Evolutionary conservation across 257 asterid species (phyloP).

Genomic region (Striga asiatica): DNA sequence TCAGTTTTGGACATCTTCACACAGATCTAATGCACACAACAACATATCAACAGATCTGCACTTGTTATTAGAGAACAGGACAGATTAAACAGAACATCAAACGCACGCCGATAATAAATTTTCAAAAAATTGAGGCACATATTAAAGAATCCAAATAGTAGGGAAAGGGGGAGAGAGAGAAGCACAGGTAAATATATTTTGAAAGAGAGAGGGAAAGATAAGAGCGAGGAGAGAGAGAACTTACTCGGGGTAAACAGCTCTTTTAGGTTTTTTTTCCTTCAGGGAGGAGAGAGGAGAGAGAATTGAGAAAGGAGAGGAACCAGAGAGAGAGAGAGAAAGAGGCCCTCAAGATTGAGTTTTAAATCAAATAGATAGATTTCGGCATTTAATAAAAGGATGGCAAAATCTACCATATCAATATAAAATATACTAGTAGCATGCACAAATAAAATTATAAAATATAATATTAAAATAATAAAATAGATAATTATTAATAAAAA

Average conservation of each 20-base stretch:
- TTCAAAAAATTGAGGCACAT: slow-evolving; percentile 7
- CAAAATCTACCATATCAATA: neutral
- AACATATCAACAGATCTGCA: slow-evolving; percentile 25
- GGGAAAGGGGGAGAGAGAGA: slow-evolving; percentile 26
- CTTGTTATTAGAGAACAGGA: slow-evolving; percentile 12
- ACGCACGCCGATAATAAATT: neutral
- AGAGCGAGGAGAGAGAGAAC: neutral
- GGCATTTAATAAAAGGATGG: slow-evolving; percentile 12
- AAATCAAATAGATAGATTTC: slow-evolving; percentile 18
- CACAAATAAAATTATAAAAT: no score
- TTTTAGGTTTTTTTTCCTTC: slow-evolving; percentile 24
- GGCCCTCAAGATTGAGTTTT: slow-evolving; percentile 28
- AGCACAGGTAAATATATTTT: slow-evolving; percentile 5
- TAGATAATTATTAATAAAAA: no score
- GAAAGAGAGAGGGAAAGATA: slow-evolving; percentile 32
- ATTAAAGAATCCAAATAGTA: slow-evolving; percentile 2
- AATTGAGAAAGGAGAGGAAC: slow-evolving; percentile 23
- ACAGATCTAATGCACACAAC: slow-evolving; percentile 40
- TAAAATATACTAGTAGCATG: neutral
- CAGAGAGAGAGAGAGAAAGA: slow-evolving; percentile 37
- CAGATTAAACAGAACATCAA: neutral
- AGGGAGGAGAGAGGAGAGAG: slow-evolving; percentile 39
- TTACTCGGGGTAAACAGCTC: neutral
- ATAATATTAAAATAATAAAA: no score
- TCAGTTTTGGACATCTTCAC: slow-evolving; percentile 18